phyloP scores from a whole-genome alignment of 1,284 basidiomycete species.

The Trichosporon faecale region DNA sequence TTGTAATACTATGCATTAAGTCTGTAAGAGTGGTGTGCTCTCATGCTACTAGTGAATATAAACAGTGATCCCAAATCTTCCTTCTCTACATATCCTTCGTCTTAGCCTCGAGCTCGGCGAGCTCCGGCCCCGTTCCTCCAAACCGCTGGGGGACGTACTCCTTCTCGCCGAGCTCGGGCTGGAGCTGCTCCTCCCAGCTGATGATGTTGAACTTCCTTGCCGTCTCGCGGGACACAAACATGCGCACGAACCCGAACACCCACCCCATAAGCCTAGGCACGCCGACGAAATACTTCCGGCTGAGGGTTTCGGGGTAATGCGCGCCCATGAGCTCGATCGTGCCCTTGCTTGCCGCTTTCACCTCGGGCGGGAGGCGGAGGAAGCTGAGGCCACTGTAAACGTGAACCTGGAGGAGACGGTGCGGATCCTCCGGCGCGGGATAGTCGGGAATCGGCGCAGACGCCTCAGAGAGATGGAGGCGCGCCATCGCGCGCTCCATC shows the following conservation, averaged over 20 bases:
- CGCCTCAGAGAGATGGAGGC: constrained; percentile 26
- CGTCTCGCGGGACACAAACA: constrained; percentile 32
- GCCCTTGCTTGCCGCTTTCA: constrained; percentile 31
- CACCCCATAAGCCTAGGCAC: constrained; percentile 35
- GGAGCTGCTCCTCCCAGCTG: constrained; percentile 24
- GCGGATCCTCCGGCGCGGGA: constrained; percentile 24
- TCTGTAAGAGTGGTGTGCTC: not conserved
- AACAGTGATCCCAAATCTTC: not conserved
- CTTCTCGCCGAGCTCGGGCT: constrained; percentile 25
- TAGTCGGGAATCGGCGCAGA: constrained; percentile 27
- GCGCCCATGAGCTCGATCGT: constrained; percentile 30
- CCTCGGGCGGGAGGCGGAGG: constrained; percentile 30
- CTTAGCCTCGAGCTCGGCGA: constrained; percentile 21
- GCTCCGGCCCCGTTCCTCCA: constrained; percentile 25
- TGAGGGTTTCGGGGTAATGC: constrained; percentile 35
- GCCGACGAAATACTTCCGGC: constrained; percentile 34
- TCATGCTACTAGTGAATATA: not conserved
- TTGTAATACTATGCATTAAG: not conserved
- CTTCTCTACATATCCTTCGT: not conserved
- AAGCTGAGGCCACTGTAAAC: constrained; percentile 33
- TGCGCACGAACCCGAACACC: constrained; percentile 29
- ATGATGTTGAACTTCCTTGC: constrained; percentile 32
- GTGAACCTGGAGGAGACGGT: constrained; percentile 33
- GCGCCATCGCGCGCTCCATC: constrained; percentile 27
- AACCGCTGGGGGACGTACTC: constrained; percentile 26